Evolutionary conservation across 2,329 filamentous ascomycete species (phyloP).

Genomic region (Colletotrichum neosansevieriae): DNA sequence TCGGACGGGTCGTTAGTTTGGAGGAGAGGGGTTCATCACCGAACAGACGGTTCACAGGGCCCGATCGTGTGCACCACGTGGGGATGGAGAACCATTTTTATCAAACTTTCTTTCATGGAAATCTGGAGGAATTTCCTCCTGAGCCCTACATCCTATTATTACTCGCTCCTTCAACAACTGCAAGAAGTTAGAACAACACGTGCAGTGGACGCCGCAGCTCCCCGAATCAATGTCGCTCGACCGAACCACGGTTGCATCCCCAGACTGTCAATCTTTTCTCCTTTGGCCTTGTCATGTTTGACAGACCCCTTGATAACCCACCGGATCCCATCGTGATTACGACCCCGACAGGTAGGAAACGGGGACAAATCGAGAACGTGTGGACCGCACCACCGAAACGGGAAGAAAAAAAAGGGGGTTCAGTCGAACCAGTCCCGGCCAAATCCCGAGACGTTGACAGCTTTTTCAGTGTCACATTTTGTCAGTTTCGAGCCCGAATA

Average conservation of each 20-base stretch:
- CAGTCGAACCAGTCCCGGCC: not conserved
- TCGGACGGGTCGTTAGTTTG: constrained; percentile 1
- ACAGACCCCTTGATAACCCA: constrained; percentile 3
- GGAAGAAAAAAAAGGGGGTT: constrained; percentile 17
- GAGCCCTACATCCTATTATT: not conserved
- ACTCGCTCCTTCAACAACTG: constrained; percentile 2
- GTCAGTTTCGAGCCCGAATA: constrained; percentile 8
- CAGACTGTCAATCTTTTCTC: constrained; percentile 16
- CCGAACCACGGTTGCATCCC: constrained; percentile 5
- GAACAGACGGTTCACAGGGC: constrained; percentile 13
- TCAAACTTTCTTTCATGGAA: constrained; percentile 2
- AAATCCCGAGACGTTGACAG: not conserved
- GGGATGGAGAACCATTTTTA: constrained; percentile 33
- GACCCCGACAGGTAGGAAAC: constrained; percentile 5
- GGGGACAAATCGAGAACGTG: not conserved
- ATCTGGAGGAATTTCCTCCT: not conserved
- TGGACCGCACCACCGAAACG: not conserved
- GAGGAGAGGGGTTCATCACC: constrained; percentile 16
- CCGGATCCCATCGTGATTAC: constrained; percentile 18
- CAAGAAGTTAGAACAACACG: constrained; percentile 18
- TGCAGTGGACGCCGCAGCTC: constrained; percentile 2
- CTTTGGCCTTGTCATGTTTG: constrained; percentile 23
- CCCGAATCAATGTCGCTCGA: not conserved
- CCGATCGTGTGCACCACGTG: constrained; percentile 5
- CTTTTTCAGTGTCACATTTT: constrained; percentile 24